Evolutionary conservation across 257 asterid genomes (phyloP), one percentile per base, ranked within the genome.

Genomic region (Scutellaria barbata): DNA sequence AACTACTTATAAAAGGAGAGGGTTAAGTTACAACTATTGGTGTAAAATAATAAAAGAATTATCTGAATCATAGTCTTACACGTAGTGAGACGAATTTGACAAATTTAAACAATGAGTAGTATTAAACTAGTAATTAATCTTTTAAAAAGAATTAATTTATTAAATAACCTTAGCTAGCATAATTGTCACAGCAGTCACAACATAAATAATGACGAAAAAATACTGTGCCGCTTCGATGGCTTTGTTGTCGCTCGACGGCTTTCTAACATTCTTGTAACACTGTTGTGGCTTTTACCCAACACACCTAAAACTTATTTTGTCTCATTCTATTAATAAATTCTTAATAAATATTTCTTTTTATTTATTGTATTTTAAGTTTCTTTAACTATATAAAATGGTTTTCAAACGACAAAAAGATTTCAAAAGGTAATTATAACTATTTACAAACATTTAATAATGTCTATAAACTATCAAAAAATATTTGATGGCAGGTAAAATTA

Each of bases 191-290:
- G 22, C n/a, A 55, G 65, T 30, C 72, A 69, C 61, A 39, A 41
- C 33, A 55, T 41, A 54, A 68, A 53, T 4, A 40, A 16, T 53
- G 67, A 57, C 52, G 59, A 76, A 71, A 76, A 40, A 64, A 54
- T 39, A 64, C 25, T 22, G 25, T 22, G 25, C 25, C 25, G 55
- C 69, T 22, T 22, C 25, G 25, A 63, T 75, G 63, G 58, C 63
- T 77, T 77, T 66, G 69, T 67, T 71, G 67, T 78, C 65, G 47
- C 37, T 55, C 60, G 73, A 35, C 77, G 74, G 77, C 73, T 37
- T 60, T 69, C 39, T 45, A 62, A 5, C 22, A 42, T 45, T 10
- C 13, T 65, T 53, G 16, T 30, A 30, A 30, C 35, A 30, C 35
- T 30, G 35, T 30, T 30, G 35, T 30, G 35, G 35, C 35, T 30